These are phyloP conservation scores for Stagonosporopsis rhizophila DNA, from an alignment of 2,329 filamentous ascomycete genomes.

Conservation along the genomic window DNA sequence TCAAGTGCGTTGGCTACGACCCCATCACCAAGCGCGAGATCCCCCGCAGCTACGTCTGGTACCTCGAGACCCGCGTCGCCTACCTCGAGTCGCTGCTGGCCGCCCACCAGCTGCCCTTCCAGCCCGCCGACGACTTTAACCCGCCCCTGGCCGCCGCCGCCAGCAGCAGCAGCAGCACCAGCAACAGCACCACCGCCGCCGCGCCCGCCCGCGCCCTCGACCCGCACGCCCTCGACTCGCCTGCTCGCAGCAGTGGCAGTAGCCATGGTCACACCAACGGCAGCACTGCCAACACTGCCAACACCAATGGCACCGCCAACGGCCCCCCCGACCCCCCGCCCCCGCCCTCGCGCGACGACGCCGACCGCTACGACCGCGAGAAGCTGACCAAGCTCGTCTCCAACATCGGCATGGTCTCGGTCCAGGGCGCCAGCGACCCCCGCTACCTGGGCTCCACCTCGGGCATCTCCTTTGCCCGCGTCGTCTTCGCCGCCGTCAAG, in stretches of 20 bases:
- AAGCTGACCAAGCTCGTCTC: constrained; percentile 71
- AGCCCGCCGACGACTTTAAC: constrained; percentile 70
- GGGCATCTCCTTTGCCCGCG: constrained; percentile 90
- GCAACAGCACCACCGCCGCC: not conserved
- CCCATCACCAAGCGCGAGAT: constrained; percentile 97
- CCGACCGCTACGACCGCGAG: constrained; percentile 64
- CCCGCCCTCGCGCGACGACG: constrained; percentile 31
- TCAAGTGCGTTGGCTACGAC: constrained; percentile 93
- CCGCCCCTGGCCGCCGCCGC: not conserved
- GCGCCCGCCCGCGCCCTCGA: constrained; percentile 37
- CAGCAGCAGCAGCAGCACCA: no score
- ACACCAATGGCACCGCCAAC: constrained; percentile 8
- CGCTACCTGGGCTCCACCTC: constrained; percentile 84
- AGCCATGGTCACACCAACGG: no score
- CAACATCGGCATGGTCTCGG: constrained; percentile 77
- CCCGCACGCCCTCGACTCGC: no score
- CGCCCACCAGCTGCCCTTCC: constrained; percentile 73
- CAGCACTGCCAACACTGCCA: not conserved
- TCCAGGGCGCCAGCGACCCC: constrained; percentile 78
- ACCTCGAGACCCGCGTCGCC: constrained; percentile 84
- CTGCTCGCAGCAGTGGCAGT: no score
- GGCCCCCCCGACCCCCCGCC: constrained; percentile 8
- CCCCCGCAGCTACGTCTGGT: constrained; percentile 91
- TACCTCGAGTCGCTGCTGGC: constrained; percentile 81
- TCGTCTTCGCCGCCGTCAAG: constrained; percentile 93